Base-by-base conservation (phyloP, 2,329 filamentous ascomycete species). In the Fusarium sp. region DNA sequence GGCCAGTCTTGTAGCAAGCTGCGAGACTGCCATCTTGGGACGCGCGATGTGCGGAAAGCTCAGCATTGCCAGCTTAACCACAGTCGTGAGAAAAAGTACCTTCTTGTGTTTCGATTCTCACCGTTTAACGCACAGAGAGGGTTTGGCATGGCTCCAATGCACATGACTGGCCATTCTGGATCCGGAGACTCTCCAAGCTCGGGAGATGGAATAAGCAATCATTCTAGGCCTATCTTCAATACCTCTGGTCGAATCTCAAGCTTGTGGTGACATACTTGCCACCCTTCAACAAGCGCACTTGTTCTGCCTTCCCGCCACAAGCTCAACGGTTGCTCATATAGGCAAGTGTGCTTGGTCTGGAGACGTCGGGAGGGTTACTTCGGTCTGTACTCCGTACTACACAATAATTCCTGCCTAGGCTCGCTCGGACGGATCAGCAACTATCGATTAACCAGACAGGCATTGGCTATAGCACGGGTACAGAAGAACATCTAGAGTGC, bases 401-500 rank as follows among this genome's bases (percentile, higher is more conserved):
- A 61, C 33, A 52, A 27, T 11, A 38, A 20, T 27, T 15, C 15
- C 22, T 52, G 25, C 17, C 46, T 14, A 22, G 36, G 12, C 25
- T 31, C 39, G 53, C 53, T 35, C 53, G 18, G 29, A 17, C 22
- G 22, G 13, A 36, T 55, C 41, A 47, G 39, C 58, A 47, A 54
- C 62, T 17, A 50, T 62, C 45, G 33, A 39, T 31, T 9, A 36
- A 25, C 9, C 20, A 42, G 36, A 41, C 29, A 39, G 39, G 29
- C 50, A 38, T 42, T 39, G 47, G 38, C 62, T 39, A 39, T 41
- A 49, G 38, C 22, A 53, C n/a, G 47, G 29, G 53, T 45, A 47
- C 45, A 59, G 22, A 35, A 39, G 22, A 47, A 36, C 47, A 45
- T 57, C 50, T 39, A 62, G 62, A 65, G 44, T 44, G n/a, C 49